Evolutionary conservation across 768 basidiomycete genomes (phyloP).

Genomic region (Suillus plorans): DNA sequence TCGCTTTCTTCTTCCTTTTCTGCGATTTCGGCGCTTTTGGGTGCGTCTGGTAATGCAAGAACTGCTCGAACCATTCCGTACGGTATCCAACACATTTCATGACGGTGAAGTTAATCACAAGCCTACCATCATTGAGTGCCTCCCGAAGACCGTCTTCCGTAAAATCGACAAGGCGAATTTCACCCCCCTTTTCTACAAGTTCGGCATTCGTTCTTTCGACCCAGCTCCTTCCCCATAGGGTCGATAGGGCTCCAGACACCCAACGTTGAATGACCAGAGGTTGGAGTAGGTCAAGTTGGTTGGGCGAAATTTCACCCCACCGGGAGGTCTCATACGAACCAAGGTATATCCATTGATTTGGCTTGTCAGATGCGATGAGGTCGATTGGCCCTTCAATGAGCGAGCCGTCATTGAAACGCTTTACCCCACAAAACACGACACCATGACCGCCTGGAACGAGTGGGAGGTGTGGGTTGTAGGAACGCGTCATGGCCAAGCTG

Average conservation of each 20-base stretch:
- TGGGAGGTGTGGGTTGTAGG: conserved; percentile 19
- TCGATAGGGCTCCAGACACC: conserved; percentile 7
- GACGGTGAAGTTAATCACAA: conserved; percentile 18
- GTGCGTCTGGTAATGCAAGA: conserved; percentile 13
- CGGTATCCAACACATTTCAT: conserved; percentile 23
- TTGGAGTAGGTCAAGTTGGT: conserved; percentile 12
- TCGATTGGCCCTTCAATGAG: conserved; percentile 10
- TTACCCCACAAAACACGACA: conserved; percentile 11
- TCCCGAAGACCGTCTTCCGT: conserved; percentile 7
- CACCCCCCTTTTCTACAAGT: conserved; percentile 1
- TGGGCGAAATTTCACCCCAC: conserved; percentile 15
- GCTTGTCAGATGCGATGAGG: conserved; percentile 15
- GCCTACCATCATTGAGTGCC: conserved; percentile 18
- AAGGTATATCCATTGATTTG: conserved; percentile 4
- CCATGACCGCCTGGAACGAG: conserved; percentile 15
- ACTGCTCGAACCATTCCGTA: conserved; percentile 17
- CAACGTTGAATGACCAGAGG: conserved; percentile 9
- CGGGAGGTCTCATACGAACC: conserved; percentile 13
- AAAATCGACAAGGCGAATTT: conserved; percentile 4
- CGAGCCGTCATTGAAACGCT: conserved; percentile 1
- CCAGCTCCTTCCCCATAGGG: conserved; percentile 5
- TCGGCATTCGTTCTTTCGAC: conserved; percentile 1
- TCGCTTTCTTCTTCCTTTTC: not conserved
- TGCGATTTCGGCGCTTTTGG: conserved; percentile 12
- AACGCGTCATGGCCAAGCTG: conserved; percentile 14